Conservation (phyloP, 352 stramenopile species). For the Phytophthora kernoviae region DNA sequence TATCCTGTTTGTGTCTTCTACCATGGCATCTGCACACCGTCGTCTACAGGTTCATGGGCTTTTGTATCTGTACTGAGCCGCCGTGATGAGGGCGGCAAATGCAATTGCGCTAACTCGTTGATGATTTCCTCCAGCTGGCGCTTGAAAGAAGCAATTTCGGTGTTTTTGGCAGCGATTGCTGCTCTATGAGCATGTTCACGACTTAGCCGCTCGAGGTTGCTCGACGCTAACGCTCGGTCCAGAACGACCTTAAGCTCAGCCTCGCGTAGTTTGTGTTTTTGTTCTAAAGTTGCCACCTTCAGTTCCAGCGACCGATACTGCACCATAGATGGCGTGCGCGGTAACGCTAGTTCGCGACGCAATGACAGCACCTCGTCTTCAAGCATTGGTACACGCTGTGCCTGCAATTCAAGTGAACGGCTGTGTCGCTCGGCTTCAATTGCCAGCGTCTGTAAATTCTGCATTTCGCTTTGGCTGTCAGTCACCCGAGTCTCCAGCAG, state of each 20-base stretch:
- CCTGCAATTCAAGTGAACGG: slow-evolving; percentile 32
- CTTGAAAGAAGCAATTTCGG: slow-evolving; percentile 80
- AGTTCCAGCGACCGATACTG: slow-evolving; percentile 78
- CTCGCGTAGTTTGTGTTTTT: slow-evolving; percentile 80
- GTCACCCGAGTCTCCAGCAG: slow-evolving; percentile 33
- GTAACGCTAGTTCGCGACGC: slow-evolving; percentile 48
- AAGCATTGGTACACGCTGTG: slow-evolving; percentile 41
- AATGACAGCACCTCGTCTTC: slow-evolving; percentile 62
- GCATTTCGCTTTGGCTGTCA: slow-evolving; percentile 33
- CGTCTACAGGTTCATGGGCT: slow-evolving; percentile 6
- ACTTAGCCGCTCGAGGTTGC: slow-evolving; percentile 68
- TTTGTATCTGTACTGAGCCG: slow-evolving; percentile 4
- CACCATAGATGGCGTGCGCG: slow-evolving; percentile 79
- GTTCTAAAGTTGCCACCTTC: slow-evolving; percentile 71
- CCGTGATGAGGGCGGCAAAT: slow-evolving; percentile 19
- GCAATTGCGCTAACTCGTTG: slow-evolving; percentile 54
- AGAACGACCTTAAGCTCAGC: slow-evolving; percentile 79
- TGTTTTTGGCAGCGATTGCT: slow-evolving; percentile 75
- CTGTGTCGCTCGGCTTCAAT: slow-evolving; percentile 34
- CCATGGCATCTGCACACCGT: slow-evolving; percentile 7
- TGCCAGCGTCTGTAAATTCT: slow-evolving; percentile 38
- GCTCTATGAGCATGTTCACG: slow-evolving; percentile 58
- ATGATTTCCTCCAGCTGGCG: slow-evolving; percentile 74
- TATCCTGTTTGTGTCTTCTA: slow-evolving; percentile 9
- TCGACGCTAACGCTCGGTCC: slow-evolving; percentile 62